Conservation (phyloP, 2,329 filamentous ascomycete species). For the Pyricularia sp. region DNA sequence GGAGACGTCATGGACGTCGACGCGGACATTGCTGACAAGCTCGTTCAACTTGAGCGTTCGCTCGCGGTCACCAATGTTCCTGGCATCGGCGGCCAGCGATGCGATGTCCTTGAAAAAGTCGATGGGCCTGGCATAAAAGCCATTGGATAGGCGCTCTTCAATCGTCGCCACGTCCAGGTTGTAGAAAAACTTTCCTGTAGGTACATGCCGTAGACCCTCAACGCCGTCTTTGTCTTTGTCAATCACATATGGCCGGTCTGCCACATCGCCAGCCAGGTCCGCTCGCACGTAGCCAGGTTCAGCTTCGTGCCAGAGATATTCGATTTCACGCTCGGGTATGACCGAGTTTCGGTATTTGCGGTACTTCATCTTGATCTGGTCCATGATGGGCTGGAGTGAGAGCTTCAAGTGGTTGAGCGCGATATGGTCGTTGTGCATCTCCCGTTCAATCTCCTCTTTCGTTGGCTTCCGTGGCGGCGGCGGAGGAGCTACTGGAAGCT, state of each 20-base stretch:
- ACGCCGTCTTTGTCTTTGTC: conserved; percentile 68
- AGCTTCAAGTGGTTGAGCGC: conserved; percentile 80
- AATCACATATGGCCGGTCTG: conserved; percentile 59
- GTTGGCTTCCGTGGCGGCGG: conserved; percentile 54
- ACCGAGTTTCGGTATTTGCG: conserved; percentile 74
- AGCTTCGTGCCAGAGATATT: conserved; percentile 73
- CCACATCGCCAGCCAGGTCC: conserved; percentile 26
- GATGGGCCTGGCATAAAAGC: conserved; percentile 81
- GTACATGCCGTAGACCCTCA: conserved; percentile 60
- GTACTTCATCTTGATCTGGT: conserved; percentile 80
- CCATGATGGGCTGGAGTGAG: conserved; percentile 86
- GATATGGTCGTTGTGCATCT: conserved; percentile 72
- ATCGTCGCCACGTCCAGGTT: conserved; percentile 89
- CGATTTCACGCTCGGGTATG: conserved; percentile 59
- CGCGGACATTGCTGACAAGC: conserved; percentile 82
- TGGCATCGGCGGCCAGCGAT: conserved; percentile 72
- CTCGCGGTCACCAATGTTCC: conserved; percentile 69
- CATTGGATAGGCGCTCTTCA: conserved; percentile 91
- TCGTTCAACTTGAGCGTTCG: conserved; percentile 80
- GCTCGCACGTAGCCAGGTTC: conserved; percentile 58
- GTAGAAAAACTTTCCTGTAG: conserved; percentile 78
- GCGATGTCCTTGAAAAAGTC: conserved; percentile 86
- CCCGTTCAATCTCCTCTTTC: conserved; percentile 67
- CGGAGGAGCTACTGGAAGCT: conserved; percentile 61
- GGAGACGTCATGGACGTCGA: conserved; percentile 73